Evolutionary conservation across 257 asterid species (phyloP), one percentile per base, ranked within the genome.

Genomic region (Nicotiana obtusifolia): DNA sequence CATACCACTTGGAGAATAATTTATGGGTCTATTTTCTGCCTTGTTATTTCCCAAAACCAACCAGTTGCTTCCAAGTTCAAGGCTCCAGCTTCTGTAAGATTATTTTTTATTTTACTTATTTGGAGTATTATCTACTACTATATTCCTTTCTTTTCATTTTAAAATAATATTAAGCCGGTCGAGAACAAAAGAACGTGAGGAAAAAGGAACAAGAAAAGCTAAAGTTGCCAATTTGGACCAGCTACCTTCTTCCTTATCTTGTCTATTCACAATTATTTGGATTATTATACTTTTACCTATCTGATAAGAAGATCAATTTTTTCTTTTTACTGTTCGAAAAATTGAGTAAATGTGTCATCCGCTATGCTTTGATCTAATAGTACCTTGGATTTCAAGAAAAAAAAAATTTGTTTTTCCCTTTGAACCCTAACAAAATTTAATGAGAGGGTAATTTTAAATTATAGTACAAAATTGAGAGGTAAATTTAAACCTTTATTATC

Each of bases 181-280:
- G 57, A 78, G 71, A 79, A 22, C 71, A 64, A 61, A 35, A 57
- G 54, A 37, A 78, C 57, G 60, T 60, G 56, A 37, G 24, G 22
- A n/a, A 59, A 30, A 59, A 57, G 22, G 20, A n/a, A 57, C 57
- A 31, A 78, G 10, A 60, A 59, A 78, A 64, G 35, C 15, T 61
- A 33, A 79, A 35, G 62, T 49, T 75, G 80, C 80, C 80, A 15
- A 75, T 49, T 73, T 75, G 35, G 79, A 49, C 79, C 44, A 75
- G 79, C 79, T 60, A 57, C 30, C 19, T 78, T 78, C 57, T 10
- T 57, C 57, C 4, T 20, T 20, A 20, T 78, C 24, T 41, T 78
- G 6, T 61, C 82, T 59, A 60, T 60, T 24, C 68, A 49, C 6
- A 7, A 61, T 37, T 37, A 15, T 60, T 37, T 41, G 59, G 1